A percentile compares a stretch with the other conserved stretches of the same genome.
Conservation (phyloP, 306 rosid species). For the Quercus aquifolioides region DNA sequence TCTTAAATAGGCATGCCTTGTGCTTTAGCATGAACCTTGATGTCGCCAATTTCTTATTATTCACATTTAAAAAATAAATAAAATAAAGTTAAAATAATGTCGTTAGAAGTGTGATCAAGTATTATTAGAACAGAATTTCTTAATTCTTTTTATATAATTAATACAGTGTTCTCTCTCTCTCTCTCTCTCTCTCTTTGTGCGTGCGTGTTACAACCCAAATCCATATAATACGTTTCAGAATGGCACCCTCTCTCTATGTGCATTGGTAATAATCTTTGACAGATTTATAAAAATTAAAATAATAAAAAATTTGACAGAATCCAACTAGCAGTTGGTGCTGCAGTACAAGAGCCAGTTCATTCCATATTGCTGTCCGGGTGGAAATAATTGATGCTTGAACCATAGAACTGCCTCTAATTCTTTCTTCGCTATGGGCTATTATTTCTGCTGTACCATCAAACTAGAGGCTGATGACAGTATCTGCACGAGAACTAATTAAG, state of each 20-base stretch:
- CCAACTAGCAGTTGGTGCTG: neutral
- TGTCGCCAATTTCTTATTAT: no score
- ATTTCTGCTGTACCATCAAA: neutral
- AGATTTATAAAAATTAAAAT: neutral
- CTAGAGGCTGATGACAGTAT: neutral
- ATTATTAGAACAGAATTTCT: no score
- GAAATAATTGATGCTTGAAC: neutral
- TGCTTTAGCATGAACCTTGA: no score
- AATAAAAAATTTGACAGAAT: neutral
- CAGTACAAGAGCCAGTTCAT: neutral
- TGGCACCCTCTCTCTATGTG: neutral
- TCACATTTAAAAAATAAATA: no score
- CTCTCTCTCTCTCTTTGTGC: neutral
- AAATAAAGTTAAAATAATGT: no score
- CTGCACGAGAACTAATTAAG: neutral
- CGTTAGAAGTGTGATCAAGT: no score
- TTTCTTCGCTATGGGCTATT: neutral
- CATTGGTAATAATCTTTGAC: neutral
- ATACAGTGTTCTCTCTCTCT: no score
- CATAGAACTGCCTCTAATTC: neutral
- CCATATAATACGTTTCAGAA: no score
- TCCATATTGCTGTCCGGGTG: neutral
- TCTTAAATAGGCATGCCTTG: no score
- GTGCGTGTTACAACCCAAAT: no score
- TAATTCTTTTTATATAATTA: no score